Percentiles rank a stretch among this genome's conserved stretches.
These are phyloP conservation scores for Aotearoamyces nothofagi DNA, from an alignment of 2,329 filamentous ascomycete species.

Conservation along the genomic window DNA sequence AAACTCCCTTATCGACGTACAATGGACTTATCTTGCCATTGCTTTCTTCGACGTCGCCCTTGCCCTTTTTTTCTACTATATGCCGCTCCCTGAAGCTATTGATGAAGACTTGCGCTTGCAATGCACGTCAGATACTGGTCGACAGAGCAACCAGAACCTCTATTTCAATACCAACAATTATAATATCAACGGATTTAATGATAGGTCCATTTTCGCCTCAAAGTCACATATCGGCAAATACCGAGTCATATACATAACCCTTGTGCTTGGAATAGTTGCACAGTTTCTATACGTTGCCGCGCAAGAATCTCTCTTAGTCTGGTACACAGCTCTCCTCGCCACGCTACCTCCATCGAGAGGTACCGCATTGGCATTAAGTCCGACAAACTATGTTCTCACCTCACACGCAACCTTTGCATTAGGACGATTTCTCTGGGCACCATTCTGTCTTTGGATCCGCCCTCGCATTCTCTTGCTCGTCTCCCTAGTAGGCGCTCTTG, in stretches of 20 bases:
- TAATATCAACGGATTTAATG: no score
- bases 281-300: slow-evolving; percentile 70
- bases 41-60: slow-evolving; percentile 57
- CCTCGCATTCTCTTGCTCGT: slow-evolving; percentile 56
- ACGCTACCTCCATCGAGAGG: slow-evolving; percentile 22
- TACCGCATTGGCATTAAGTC: slow-evolving; percentile 30
- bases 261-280: slow-evolving; percentile 57
- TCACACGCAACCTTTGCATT: slow-evolving; percentile 60
- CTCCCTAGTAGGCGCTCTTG: slow-evolving; percentile 42
- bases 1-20: slow-evolving; percentile 41
- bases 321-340: slow-evolving; percentile 35
- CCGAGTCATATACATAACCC: slow-evolving; percentile 21
- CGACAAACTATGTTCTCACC: slow-evolving; percentile 53
- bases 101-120: slow-evolving; percentile 37
- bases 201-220: slow-evolving; percentile 19
- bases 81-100: slow-evolving; percentile 40
- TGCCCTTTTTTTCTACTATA: slow-evolving; percentile 49
- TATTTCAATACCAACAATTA: no score
- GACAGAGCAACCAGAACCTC: neutral
- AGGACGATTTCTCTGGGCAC: slow-evolving; percentile 54
- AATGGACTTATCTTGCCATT: slow-evolving; percentile 65
- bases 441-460: slow-evolving; percentile 43
- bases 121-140: slow-evolving; percentile 6
- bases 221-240: slow-evolving; percentile 33
- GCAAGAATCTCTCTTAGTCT: slow-evolving; percentile 51